phyloP scores from a whole-genome alignment of 2,329 filamentous ascomycete species.

The Cylindrodendrum hubeiense region DNA sequence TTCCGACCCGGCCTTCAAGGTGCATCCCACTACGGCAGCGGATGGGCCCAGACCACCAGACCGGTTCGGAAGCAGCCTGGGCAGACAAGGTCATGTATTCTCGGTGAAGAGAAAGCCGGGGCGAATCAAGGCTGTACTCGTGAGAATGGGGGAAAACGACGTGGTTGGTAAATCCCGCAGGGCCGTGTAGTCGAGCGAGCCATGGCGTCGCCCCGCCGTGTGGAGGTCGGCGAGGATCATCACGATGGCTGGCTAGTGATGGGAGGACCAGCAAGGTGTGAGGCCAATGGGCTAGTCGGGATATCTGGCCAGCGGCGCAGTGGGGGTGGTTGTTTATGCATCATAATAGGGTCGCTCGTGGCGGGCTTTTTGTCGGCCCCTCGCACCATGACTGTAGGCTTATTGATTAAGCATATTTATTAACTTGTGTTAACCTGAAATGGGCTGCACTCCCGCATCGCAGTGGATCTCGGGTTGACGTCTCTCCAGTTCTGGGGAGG shows the following conservation, averaged over 20 bases:
- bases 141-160: neutral
- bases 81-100: neutral
- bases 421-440: slow-evolving; percentile 39
- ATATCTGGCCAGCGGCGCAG: neutral
- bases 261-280: neutral
- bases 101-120: neutral
- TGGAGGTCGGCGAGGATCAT: slow-evolving; percentile 13
- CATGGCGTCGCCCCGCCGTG: slow-evolving; percentile 4
- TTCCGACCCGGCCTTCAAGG: neutral
- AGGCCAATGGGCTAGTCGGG: slow-evolving; percentile 8
- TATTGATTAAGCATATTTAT: slow-evolving; percentile 44
- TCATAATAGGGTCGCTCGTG: neutral
- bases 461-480: slow-evolving; percentile 11
- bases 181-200: slow-evolving; percentile 1
- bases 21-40: neutral
- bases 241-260: neutral
- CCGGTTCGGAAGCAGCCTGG: neutral
- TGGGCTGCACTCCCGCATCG: slow-evolving; percentile 17
- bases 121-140: neutral
- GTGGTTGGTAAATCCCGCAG: slow-evolving; percentile 24
- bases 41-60: neutral
- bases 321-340: neutral
- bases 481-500: slow-evolving; percentile 11
- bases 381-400: slow-evolving; percentile 8
- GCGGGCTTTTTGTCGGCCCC: neutral